Conservation (phyloP, 257 asterid species). For the Cynanchum wilfordii region DNA sequence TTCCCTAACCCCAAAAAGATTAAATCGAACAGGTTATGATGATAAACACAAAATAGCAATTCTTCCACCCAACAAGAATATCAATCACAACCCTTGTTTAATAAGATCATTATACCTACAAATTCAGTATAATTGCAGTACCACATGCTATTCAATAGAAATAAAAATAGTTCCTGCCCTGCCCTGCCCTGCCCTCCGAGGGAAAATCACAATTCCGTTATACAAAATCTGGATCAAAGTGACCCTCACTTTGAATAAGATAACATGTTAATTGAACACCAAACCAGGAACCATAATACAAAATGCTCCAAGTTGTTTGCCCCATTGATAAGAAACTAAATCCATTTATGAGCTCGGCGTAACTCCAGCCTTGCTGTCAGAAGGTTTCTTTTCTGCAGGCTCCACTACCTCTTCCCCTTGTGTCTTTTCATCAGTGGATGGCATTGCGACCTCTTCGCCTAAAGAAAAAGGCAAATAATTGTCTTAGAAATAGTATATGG, state of each 20-base stretch:
- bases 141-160: not conserved
- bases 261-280: not conserved
- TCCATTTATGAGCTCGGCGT: slow-evolving; percentile 32
- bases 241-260: not conserved
- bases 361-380: slow-evolving; percentile 36
- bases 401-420: slow-evolving; percentile 20
- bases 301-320: not conserved
- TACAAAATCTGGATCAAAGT: slow-evolving; percentile 5
- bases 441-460: slow-evolving; percentile 39
- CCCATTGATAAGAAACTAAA: not conserved
- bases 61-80: not conserved
- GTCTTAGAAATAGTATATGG: not conserved
- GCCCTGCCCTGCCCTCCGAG: not conserved
- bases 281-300: not conserved
- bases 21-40: not conserved
- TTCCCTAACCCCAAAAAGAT: no score
- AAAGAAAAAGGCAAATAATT: not conserved
- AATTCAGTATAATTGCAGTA: not conserved
- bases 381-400: slow-evolving; percentile 25
- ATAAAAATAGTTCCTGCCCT: not conserved
- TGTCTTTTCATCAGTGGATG: slow-evolving; percentile 34
- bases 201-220: not conserved
- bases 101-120: not conserved
- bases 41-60: not conserved
- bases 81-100: not conserved